Evolutionary conservation across 192 early-diverging fungal genomes (phyloP), one percentile per base, ranked within the genome.

Genomic region (Funneliformis mosseae): DNA sequence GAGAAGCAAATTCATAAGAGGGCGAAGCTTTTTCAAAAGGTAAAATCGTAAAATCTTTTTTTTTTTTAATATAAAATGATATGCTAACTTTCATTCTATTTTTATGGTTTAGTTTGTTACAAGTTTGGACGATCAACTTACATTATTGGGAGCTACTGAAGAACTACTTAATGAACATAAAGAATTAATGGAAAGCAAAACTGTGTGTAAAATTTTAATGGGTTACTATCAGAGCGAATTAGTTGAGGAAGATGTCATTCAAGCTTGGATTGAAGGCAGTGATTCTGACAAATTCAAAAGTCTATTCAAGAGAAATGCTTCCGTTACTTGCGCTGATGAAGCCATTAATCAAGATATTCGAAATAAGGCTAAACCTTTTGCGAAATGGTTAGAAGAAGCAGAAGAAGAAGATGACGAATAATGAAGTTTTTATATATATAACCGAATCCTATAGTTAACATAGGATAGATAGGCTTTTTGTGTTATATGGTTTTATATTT

Each of bases 101-200:
- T n/a, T n/a, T 23, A 27, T n/a, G 48, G 12, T 77, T 45, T 83
- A 87, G 83, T 98, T 99, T 83, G 88, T 93, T 78, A 82, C 82
- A 76, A 89, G 85, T 76, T 93, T 96, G 76, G 97, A 97, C 85
- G 89, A 91, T 77, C 97, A 98, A 88, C 93, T 92, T 81, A 92
- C 92, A 23, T 81, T 97, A 23, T 86, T 99, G 16, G 98, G 97
- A 82, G 97, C 97, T 25, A 90, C 98, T 75, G 97, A 98, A 86
- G 88, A 92, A 25, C 85, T 97, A 66, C 91, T 97, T 59, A 92
- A 86, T 63, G 87, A 87, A 66, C 78, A 79, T 83, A 86, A 81
- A 72, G 90, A 88, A 74, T 81, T 79, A 74, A 83, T 91, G 69
- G 83, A 92, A 64, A 85, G 86, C 61, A 95, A 93, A 88, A 89